These are phyloP conservation scores for Tetrahymena malaccensis DNA, from an alignment of 73 alveolate genomes.

Conservation along the genomic window DNA sequence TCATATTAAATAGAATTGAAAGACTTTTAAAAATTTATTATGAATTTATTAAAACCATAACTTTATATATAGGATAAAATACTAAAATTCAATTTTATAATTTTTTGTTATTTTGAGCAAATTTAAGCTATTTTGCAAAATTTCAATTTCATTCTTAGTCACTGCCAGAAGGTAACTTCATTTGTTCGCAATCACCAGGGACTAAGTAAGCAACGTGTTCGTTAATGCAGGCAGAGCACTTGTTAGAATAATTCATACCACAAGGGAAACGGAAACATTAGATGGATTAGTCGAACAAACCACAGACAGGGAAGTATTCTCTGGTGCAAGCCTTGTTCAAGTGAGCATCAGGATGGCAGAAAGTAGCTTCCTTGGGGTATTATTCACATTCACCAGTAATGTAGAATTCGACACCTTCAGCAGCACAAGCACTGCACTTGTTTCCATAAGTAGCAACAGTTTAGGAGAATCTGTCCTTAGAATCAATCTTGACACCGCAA, in stretches of 20 bases:
- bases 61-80: neutral
- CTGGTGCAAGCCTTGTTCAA: neutral
- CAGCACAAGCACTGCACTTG: neutral
- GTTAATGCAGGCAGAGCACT: slow-evolving; percentile 19
- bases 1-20: no score
- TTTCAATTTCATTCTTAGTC: neutral
- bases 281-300: neutral
- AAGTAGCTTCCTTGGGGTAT: neutral
- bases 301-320: slow-evolving; percentile 20
- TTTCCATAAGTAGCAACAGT: neutral
- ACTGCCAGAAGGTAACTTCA: neutral
- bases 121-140: neutral
- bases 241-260: slow-evolving; percentile 4
- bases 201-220: neutral
- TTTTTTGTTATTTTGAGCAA: no score
- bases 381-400: neutral
- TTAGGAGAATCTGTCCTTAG: neutral
- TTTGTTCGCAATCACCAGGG: slow-evolving; percentile 1
- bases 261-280: slow-evolving; percentile 13
- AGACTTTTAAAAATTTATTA: no score
- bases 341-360: neutral
- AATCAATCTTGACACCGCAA: neutral
- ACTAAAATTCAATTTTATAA: neutral
- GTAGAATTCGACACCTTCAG: neutral
- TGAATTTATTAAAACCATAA: no score